Base-by-base conservation (phyloP, 805 yeast genomes). In the Komagataella populi region DNA sequence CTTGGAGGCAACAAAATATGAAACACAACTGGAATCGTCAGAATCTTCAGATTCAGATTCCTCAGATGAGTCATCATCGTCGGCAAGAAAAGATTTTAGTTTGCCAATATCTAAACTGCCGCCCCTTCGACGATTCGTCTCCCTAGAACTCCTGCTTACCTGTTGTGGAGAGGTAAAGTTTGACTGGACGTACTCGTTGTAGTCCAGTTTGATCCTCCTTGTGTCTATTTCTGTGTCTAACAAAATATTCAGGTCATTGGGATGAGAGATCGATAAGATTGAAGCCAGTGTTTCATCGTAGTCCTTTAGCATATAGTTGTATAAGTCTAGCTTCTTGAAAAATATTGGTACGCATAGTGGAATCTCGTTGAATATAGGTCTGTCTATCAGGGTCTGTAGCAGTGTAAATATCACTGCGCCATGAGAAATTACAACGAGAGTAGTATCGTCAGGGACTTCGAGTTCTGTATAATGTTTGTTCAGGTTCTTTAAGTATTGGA, bases 371-470 rank as follows among this genome's bases (percentile, higher is more conserved):
- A 64, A 70, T 12, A 72, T 53, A 0, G 73, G 65, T 52, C 66
- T 64, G 14, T 67, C 66, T 47, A 69, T 50, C 3, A 72, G 49
- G 39, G 71, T 57, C 46, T 72, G 72, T 14, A 72, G 55, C 5
- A 72, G 54, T 20, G 70, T 61, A 17, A 73, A 63, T 10, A 70
- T 70, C 48, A 71, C 67, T 1, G 76, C 74, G 6, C 76, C 77
- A 53, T 72, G 77, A 4, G 74, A 62, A 54, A 72, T 60, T 14
- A 72, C 54, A 22, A 64, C 52, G 3, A 72, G 54, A 1, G 66
- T 57, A 3, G 67, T 61, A 44, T 67, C 59, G 46, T 62, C 62
- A 5, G 57, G 57, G 2, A 53, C 49, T 8, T 65, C 58, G n/a
- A 53, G 50, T 7, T 53, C 55, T 23, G 61, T 57, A 49, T 67